A percentile compares a stretch with the other conserved stretches of the same genome.
phyloP scores from a whole-genome alignment of 1,284 basidiomycete species.

The Trametes polyzona region DNA sequence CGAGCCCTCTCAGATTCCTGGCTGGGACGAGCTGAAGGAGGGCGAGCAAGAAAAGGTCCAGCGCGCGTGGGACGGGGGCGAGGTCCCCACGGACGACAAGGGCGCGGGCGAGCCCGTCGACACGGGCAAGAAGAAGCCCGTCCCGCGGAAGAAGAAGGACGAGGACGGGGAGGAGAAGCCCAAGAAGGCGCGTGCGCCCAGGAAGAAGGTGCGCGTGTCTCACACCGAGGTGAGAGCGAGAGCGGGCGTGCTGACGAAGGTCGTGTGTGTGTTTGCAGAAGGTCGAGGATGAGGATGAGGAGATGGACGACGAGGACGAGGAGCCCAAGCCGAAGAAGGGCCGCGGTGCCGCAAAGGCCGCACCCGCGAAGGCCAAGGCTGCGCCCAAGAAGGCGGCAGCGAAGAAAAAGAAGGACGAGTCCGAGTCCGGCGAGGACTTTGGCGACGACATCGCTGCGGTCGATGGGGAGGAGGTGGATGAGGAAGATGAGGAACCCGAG shows the following conservation, averaged over 20 bases:
- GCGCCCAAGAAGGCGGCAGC: constrained; percentile 37
- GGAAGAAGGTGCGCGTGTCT: constrained; percentile 38
- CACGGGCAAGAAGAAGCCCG: constrained; percentile 35
- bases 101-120: constrained; percentile 35
- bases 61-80: constrained; percentile 72
- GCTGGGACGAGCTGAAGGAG: constrained; percentile 64
- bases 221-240: neutral
- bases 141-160: constrained; percentile 40
- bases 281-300: constrained; percentile 31
- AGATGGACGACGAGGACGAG: constrained; percentile 39
- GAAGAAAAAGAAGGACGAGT: constrained; percentile 39
- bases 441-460: constrained; percentile 39
- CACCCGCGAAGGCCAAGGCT: constrained; percentile 36
- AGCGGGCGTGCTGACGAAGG: constrained; percentile 1
- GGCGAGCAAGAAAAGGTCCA: constrained; percentile 69
- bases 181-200: constrained; percentile 37
- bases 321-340: constrained; percentile 46
- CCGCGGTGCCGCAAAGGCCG: constrained; percentile 31
- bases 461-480: constrained; percentile 37
- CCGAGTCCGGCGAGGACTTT: constrained; percentile 43
- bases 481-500: constrained; percentile 35
- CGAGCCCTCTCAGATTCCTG: constrained; percentile 66
- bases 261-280: constrained; percentile 13
- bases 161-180: constrained; percentile 42
- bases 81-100: constrained; percentile 78